phyloP scores from a whole-genome alignment of 768 basidiomycete genomes.

The Sporobolomyces phaffii region DNA sequence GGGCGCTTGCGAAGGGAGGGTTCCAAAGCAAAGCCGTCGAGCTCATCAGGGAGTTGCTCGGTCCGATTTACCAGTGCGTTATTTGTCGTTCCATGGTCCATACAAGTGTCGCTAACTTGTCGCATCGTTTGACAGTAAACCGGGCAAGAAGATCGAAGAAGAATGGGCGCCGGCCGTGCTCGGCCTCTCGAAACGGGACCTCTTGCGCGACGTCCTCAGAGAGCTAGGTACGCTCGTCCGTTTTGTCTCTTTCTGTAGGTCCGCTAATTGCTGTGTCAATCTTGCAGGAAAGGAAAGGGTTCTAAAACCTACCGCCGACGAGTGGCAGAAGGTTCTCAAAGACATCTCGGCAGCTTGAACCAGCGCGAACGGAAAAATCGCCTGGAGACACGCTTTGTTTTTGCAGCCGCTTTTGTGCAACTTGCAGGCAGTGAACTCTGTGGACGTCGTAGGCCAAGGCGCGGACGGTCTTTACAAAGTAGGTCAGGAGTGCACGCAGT shows the following conservation, averaged over 20 bases:
- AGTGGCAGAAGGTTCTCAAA: slow-evolving; percentile 71
- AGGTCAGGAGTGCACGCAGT: too few relatives aligned
- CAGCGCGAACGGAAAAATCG: too few relatives aligned
- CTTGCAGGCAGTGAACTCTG: too few relatives aligned
- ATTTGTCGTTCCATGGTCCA: too few relatives aligned
- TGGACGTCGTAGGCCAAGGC: too few relatives aligned
- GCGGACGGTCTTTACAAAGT: too few relatives aligned
- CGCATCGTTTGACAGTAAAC: too few relatives aligned
- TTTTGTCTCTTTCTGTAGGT: too few relatives aligned
- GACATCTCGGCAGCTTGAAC: slow-evolving; percentile 18
- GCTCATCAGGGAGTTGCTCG: slow-evolving; percentile 78
- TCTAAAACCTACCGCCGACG: slow-evolving; percentile 63
- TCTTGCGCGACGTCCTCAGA: slow-evolving; percentile 70
- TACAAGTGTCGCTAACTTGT: too few relatives aligned
- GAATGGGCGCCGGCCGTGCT: slow-evolving; percentile 66
- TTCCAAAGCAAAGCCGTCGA: slow-evolving; percentile 85
- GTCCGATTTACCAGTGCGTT: slow-evolving; percentile 80
- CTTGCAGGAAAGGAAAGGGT: slow-evolving; percentile 65
- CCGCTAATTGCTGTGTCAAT: not conserved
- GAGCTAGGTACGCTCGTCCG: slow-evolving; percentile 51
- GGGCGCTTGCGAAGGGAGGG: slow-evolving; percentile 80
- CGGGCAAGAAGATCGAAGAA: slow-evolving; percentile 54
- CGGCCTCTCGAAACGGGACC: slow-evolving; percentile 71
- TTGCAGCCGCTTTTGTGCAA: too few relatives aligned
- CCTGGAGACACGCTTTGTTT: not conserved